Base-by-base conservation (phyloP, 176 grass and related monocot genomes). In the Neostapfia colusana region DNA sequence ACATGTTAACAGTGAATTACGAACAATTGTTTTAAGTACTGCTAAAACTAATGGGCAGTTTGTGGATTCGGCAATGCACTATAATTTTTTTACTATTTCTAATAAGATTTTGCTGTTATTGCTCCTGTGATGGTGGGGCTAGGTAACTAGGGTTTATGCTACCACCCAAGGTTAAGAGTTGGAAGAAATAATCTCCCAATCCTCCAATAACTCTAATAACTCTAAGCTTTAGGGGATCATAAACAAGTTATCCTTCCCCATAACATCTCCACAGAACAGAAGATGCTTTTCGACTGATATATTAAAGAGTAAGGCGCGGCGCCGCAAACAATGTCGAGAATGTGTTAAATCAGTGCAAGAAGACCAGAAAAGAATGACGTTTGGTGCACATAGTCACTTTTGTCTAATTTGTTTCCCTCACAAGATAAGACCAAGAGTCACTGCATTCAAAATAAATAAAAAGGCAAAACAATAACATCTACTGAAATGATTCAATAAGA, bases 401-500 rank as follows among this genome's bases (percentile, higher is more conserved):
- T 74, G 1, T 43, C 23, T 35, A 54, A 21, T 54, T 54, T 54
- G 8, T 21, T 21, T 21, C 51, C 7, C 20, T n/a, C 51, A 54
- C 7, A 23, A 21, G 17, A 74, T 36, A 62, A 63, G 25, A 72
- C 8, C 27, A 80, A 18, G 75, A 65, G 27, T 7, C 36, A 79
- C 18, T 54, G 67, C 27, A 8, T 44, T 86, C 71, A 81, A 79
- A 21, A 75, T 44, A 69, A 39, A n/a, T n/a, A n/a, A 63, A 50
- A 34, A 28, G 35, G 67, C n/a, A 63, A 8, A 63, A 80, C n/a
- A 13, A 44, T 11, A 6, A 8, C 65, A 65, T 45, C 31, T 65
- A 27, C 48, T 65, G 48, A 39, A 24, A 77, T 8, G 0, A 28
- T 56, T 20, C 7, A 57, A 46, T 31, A 54, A 41, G 65, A n/a